Base-by-base conservation (phyloP, 1,284 basidiomycete genomes). In the Pascua guehoae region DNA sequence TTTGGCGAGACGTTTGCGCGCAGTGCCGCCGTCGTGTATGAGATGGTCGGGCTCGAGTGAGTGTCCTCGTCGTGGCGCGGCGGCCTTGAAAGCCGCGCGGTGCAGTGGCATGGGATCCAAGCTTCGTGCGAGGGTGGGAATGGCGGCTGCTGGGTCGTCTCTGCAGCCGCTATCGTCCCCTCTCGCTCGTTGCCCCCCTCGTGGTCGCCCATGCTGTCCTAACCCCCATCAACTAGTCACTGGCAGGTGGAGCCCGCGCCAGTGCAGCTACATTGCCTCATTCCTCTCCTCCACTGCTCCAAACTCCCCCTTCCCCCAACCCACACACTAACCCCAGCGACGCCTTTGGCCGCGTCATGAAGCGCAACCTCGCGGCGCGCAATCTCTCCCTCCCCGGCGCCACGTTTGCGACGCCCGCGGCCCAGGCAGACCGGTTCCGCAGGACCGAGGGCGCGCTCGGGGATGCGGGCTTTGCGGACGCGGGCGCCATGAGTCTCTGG, bases 321-420 rank as follows among this genome's bases (percentile, higher is more conserved):
- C 5, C 12, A 8, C n/a, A 8, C 36, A 38, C 56, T 61, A 46
- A 61, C 49, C 8, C 4, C 53, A 73, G 70, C 14, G 92, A 95
- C 71, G 71, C 85, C 0, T 96, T 96, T 75, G 92, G 93, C 8
- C 81, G 81, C 24, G 88, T 96, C 18, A 95, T 96, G 92, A 79
- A 86, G 56, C 83, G 83, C 45, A 96, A 96, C 73, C 80, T 96
- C 46, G 85, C 84, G 77, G 91, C 85, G 0, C 83, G 92, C 41
- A 83, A 86, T 45, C 84, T 95, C 2, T 77, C 82, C 0, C 78
- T 96, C 9, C 90, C 87, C 0, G 91, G 91, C 0, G 86, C 82
- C 0, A 83, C 86, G 0, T 90, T 87, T 62, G 78, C 81, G 0
- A 83, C 81, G 0, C 66, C 84, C 5, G 77, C 79, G 12, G 84